Percentiles rank a stretch among this genome's conserved stretches.
These are phyloP conservation scores for Jaminaea rosea DNA, from an alignment of 1,284 basidiomycete species.

Conservation along the genomic window DNA sequence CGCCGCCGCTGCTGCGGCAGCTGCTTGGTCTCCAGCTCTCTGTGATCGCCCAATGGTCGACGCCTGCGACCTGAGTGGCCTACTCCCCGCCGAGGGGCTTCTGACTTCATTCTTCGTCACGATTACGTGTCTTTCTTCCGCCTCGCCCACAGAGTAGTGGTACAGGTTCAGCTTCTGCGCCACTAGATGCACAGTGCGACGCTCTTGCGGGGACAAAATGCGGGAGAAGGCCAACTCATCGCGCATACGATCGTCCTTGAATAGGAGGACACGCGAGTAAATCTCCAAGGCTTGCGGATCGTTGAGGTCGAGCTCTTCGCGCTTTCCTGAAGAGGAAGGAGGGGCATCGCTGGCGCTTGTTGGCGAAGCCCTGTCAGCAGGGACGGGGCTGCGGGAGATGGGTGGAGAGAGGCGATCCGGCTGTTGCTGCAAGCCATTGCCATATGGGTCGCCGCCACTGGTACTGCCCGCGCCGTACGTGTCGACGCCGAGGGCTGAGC, in stretches of 20 bases:
- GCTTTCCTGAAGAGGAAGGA: constrained; percentile 9
- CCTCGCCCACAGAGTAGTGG: constrained; percentile 86
- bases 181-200: constrained; percentile 86
- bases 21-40: no score
- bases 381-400: constrained; percentile 54
- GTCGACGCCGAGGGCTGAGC: no score
- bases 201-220: constrained; percentile 71
- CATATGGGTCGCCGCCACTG: no score
- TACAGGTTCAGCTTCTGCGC: constrained; percentile 91
- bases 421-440: constrained; percentile 7
- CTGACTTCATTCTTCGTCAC: constrained; percentile 52
- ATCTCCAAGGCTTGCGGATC: constrained; percentile 92
- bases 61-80: constrained; percentile 27
- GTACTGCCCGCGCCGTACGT: no score
- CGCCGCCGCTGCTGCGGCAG: background rate
- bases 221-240: constrained; percentile 93
- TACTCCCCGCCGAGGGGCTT: background rate
- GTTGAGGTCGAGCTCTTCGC: constrained; percentile 76
- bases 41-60: constrained; percentile 34
- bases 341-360: constrained; percentile 53
- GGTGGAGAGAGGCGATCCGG: no score
- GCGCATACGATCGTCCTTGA: constrained; percentile 96
- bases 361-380: constrained; percentile 55
- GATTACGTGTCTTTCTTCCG: constrained; percentile 83
- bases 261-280: constrained; percentile 88